Percentiles rank a stretch among this genome's conserved stretches.
Conservation (phyloP, 768 basidiomycete genomes). For the Russula olivacea region DNA sequence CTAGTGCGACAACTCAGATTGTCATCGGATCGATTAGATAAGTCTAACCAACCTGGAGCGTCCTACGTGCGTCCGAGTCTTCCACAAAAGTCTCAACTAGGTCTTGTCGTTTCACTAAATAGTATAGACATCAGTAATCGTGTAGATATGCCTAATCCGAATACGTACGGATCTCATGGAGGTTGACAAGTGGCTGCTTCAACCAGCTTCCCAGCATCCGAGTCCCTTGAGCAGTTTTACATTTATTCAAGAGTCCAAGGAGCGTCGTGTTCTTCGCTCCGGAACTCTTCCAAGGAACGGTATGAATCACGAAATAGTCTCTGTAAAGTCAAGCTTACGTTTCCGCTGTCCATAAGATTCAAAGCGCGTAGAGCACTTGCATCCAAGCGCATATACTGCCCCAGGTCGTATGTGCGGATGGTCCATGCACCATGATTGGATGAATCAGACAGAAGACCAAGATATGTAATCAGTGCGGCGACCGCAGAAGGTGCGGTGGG, state of each 20-base stretch:
- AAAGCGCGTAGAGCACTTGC: constrained; percentile 90
- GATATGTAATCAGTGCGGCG: constrained; percentile 75
- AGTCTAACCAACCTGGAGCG: constrained; percentile 54
- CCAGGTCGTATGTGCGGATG: constrained; percentile 81
- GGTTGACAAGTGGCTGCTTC: constrained; percentile 90
- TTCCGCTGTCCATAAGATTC: constrained; percentile 63
- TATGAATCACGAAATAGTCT: neutral
- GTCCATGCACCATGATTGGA: constrained; percentile 76
- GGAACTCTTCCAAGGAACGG: constrained; percentile 38
- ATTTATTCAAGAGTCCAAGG: constrained; percentile 86
- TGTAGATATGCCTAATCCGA: neutral
- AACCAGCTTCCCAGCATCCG: constrained; percentile 86
- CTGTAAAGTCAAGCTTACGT: constrained; percentile 31
- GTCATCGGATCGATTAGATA: neutral
- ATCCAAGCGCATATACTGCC: constrained; percentile 94
- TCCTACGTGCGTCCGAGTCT: constrained; percentile 62
- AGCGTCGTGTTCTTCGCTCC: constrained; percentile 79
- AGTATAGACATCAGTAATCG: neutral
- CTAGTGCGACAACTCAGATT: constrained; percentile 35
- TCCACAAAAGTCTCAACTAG: constrained; percentile 84
- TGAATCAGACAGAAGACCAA: constrained; percentile 70
- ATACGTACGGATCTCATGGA: constrained; percentile 81
- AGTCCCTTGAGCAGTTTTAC: constrained; percentile 93
- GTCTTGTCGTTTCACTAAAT: constrained; percentile 73
- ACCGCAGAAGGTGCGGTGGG: constrained; percentile 75